These are phyloP conservation scores for Debaryomycetaceae sp. DNA, from an alignment of 1,139 yeast genomes.

Conservation along the genomic window DNA sequence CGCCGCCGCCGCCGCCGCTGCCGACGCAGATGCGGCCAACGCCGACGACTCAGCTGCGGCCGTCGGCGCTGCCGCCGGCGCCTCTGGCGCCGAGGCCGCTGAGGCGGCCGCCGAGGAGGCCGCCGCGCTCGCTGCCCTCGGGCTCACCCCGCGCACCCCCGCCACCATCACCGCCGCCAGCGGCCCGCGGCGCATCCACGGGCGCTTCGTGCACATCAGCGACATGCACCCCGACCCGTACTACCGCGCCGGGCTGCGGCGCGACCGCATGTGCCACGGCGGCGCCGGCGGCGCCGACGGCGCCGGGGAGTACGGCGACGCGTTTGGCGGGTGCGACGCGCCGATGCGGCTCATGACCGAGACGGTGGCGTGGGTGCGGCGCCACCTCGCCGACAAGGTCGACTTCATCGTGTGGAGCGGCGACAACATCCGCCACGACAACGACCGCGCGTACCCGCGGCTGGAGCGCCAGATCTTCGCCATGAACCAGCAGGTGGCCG, in stretches of 20 bases:
- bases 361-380: conserved; percentile 63
- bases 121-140: conserved; percentile 14
- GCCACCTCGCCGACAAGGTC: conserved; percentile 64
- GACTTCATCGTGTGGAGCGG: conserved; percentile 92
- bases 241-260: conserved; percentile 53
- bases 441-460: conserved; percentile 69
- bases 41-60: no score
- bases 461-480: conserved; percentile 66
- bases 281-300: conserved; percentile 44
- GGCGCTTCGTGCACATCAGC: conserved; percentile 78
- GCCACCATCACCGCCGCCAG: conserved; percentile 25
- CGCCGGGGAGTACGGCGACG: conserved; percentile 72
- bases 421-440: conserved; percentile 82
- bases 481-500: conserved; percentile 60
- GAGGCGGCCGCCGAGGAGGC: conserved; percentile 3
- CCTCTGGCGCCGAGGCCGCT: background rate
- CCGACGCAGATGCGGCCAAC: background rate
- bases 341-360: conserved; percentile 58
- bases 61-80: conserved; percentile 2
- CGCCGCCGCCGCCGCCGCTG: conserved; percentile 1
- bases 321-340: conserved; percentile 68
- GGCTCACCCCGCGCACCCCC: conserved; percentile 31
- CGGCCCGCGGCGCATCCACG: conserved; percentile 37
- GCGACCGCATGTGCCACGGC: conserved; percentile 54
- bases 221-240: conserved; percentile 84